phyloP scores from a whole-genome alignment of 139 green algal genomes.

The Micractinium conductrix region DNA sequence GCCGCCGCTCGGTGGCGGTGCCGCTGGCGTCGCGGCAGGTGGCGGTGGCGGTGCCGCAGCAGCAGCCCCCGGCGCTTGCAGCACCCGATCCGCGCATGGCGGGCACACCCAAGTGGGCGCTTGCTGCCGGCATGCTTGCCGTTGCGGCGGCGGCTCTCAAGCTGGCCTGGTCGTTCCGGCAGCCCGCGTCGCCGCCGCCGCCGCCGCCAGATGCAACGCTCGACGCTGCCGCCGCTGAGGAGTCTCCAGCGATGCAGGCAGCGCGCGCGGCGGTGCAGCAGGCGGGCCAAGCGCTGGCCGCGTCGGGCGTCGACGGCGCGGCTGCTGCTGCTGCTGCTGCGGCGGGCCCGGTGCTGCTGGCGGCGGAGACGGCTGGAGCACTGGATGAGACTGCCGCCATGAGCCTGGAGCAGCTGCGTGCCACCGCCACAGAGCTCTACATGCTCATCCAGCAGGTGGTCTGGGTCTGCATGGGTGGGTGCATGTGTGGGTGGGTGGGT shows the following conservation, averaged over 20 bases:
- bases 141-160: slow-evolving; percentile 1
- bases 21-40: not conserved
- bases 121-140: not conserved
- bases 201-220: not conserved
- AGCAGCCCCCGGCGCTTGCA: not conserved
- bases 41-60: not conserved
- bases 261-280: not conserved
- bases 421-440: slow-evolving; percentile 24
- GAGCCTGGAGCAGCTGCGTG: slow-evolving; percentile 28
- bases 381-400: slow-evolving; percentile 32
- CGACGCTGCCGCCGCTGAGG: not conserved
- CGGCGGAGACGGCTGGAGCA: slow-evolving; percentile 26
- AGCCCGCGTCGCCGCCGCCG: not conserved
- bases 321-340: not conserved
- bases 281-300: not conserved
- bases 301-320: not conserved
- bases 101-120: not conserved
- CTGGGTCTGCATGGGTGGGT: not conserved
- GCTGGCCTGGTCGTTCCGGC: not conserved
- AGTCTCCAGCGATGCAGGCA: not conserved
- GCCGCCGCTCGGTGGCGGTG: not conserved
- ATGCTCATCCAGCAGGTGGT: slow-evolving; percentile 32
- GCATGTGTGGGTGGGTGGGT: not conserved
- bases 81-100: not conserved
- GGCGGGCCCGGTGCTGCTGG: slow-evolving; percentile 33